These are phyloP conservation scores for Scutellaria minor DNA, from an alignment of 257 asterid genomes.

Conservation along the genomic window DNA sequence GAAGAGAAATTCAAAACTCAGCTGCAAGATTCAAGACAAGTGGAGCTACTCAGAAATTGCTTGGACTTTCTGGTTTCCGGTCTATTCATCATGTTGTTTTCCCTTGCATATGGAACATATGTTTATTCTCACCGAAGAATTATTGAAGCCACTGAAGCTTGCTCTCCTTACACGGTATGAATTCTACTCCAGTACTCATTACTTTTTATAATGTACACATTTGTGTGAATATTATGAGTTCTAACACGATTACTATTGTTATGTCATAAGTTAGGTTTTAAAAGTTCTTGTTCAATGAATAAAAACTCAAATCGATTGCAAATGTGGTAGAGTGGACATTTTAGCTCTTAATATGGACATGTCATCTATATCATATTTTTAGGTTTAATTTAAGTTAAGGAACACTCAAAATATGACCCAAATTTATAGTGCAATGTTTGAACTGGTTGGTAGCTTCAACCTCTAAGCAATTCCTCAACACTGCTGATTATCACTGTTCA, in stretches of 20 bases:
- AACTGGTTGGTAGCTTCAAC: not conserved
- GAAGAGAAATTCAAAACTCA: constrained; percentile 79
- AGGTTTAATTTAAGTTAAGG: constrained; percentile 1
- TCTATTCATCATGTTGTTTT: constrained; percentile 64
- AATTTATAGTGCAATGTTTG: not conserved
- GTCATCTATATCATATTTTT: not conserved
- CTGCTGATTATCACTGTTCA: not conserved
- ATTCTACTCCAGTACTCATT: constrained; percentile 2
- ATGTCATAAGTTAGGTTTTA: no score
- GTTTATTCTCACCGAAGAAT: constrained; percentile 74
- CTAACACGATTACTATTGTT: no score
- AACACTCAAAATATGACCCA: not conserved
- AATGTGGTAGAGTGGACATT: not conserved
- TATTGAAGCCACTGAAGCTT: constrained; percentile 76
- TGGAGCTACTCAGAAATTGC: constrained; percentile 74
- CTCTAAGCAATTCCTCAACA: not conserved
- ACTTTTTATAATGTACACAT: not conserved
- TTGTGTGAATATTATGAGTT: no score
- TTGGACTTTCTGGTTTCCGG: constrained; percentile 85
- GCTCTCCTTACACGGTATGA: constrained; percentile 62
- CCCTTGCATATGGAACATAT: constrained; percentile 75
- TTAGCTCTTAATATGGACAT: not conserved
- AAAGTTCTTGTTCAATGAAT: no score
- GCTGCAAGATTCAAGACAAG: constrained; percentile 68
- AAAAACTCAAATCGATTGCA: not conserved